These are phyloP conservation scores for Neurospora sp. DNA, from an alignment of 495 filamentous ascomycete genomes.

Conservation along the genomic window DNA sequence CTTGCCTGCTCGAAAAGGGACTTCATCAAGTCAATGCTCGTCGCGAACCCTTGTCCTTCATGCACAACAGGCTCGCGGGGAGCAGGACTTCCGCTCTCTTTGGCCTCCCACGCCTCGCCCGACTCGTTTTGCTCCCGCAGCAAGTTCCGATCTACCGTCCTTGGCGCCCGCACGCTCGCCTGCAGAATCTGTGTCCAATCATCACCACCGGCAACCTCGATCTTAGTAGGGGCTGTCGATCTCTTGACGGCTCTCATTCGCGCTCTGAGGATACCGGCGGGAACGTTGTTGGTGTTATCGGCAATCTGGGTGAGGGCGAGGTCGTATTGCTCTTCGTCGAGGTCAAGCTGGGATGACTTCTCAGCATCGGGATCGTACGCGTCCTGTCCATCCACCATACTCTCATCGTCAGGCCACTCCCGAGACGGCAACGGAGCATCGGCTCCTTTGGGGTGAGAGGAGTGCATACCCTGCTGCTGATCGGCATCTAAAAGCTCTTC, in stretches of 20 bases:
- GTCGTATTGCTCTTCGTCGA: conserved; percentile 36
- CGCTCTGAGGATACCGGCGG: conserved; percentile 44
- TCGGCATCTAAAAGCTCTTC: conserved; percentile 20
- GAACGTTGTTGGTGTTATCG: conserved; percentile 32
- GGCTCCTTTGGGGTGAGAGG: conserved; percentile 76
- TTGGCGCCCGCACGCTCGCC: conserved; percentile 81
- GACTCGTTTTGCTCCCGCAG: conserved; percentile 40
- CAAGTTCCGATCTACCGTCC: conserved; percentile 58
- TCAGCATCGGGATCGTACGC: conserved; percentile 31
- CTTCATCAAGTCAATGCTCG: conserved; percentile 85
- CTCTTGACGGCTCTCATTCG: conserved; percentile 45
- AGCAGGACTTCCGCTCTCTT: conserved; percentile 25
- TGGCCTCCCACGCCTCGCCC: conserved; percentile 24
- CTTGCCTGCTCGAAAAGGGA: conserved; percentile 65
- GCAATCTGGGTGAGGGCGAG: conserved; percentile 22
- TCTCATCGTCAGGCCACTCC: conserved; percentile 48
- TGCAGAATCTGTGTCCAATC: conserved; percentile 90
- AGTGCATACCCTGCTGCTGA: conserved; percentile 75
- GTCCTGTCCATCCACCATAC: conserved; percentile 57
- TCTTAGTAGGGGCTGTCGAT: conserved; percentile 49
- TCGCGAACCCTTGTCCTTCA: conserved; percentile 54
- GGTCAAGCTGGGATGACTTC: conserved; percentile 18
- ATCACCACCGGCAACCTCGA: conserved; percentile 43
- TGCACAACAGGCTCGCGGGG: conserved; percentile 27
- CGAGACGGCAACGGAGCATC: conserved; percentile 52